phyloP scores from a whole-genome alignment of 805 yeast species.

The Yarrowia porcina region DNA sequence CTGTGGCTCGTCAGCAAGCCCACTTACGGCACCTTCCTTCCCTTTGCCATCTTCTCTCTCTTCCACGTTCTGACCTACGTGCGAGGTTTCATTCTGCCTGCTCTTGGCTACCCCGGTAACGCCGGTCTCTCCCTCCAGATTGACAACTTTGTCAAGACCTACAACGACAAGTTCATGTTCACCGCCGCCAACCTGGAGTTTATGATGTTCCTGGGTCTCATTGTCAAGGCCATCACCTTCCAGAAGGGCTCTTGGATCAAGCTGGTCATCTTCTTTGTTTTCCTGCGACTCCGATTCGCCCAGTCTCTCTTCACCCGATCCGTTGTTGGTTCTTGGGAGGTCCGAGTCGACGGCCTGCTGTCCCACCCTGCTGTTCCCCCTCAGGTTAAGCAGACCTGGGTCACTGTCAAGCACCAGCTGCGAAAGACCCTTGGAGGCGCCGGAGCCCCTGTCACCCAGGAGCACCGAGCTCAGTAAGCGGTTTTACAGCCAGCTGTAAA shows the following conservation, averaged over 20 bases:
- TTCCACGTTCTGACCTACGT: slow-evolving; percentile 78
- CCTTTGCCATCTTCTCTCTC: slow-evolving; percentile 71
- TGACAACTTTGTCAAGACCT: slow-evolving; percentile 47
- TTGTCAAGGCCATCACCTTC: slow-evolving; percentile 51
- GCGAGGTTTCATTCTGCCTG: slow-evolving; percentile 64
- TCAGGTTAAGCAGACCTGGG: slow-evolving; percentile 49
- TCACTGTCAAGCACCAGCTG: slow-evolving; percentile 42
- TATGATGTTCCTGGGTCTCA: slow-evolving; percentile 35
- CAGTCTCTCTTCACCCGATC: slow-evolving; percentile 68
- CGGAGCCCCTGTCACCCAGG: slow-evolving; percentile 25
- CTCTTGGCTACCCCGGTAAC: slow-evolving; percentile 42
- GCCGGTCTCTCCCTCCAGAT: slow-evolving; percentile 38
- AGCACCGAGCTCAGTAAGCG: slow-evolving; percentile 20
- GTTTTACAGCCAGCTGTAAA: background rate
- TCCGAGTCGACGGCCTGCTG: slow-evolving; percentile 57
- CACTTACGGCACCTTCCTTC: slow-evolving; percentile 59
- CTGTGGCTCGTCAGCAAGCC: slow-evolving; percentile 59
- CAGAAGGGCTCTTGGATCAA: slow-evolving; percentile 58
- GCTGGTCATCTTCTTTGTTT: slow-evolving; percentile 50
- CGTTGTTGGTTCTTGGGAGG: slow-evolving; percentile 66
- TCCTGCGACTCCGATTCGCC: slow-evolving; percentile 75
- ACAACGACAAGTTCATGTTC: slow-evolving; percentile 58
- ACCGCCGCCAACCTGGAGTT: slow-evolving; percentile 61
- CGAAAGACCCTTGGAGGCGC: slow-evolving; percentile 28
- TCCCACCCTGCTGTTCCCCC: slow-evolving; percentile 56